Base-by-base conservation (phyloP, 495 filamentous ascomycete species). In the Xylaria intraflava region DNA sequence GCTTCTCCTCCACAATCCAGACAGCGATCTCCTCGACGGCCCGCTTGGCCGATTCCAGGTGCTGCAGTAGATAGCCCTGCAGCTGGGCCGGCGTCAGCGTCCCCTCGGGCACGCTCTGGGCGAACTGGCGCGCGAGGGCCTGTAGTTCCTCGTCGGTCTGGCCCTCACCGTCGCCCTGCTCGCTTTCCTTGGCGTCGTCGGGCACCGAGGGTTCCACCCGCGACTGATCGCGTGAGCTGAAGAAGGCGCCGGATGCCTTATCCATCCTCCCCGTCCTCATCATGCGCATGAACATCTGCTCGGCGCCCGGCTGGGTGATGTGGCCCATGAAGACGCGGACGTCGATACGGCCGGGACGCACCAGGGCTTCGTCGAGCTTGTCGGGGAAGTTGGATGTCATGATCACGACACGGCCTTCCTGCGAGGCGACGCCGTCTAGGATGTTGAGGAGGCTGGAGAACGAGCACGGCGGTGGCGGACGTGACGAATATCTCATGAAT, bases 311-410 rank as follows among this genome's bases (percentile, higher is more conserved):
- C 9, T 50, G 51, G 14, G 42, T 58, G 9, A 71, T 68, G 22
- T 64, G 55, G 14, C 65, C 66, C 51, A 85, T 80, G 10, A 62
- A 58, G 44, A 84, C 70, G 23, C 72, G 73, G 68, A 78, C 71
- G 53, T 85, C 83, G 8, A 85, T 77, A 9, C 83, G 74, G 0
- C 82, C 82, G 12, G 79, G 79, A 4, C 82, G 77, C 23, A 83
- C 71, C 2, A 85, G 71, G 1, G 83, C 82, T 14, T 73, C 62
- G 46, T 85, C 83, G 0, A 85, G 70, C 44, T 72, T 72, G 14
- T 83, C 78, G 0, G 73, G 70, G 47, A 79, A 72, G 53, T 85
- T 85, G 23, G 83, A 80, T 1, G 83, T 85, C 82, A 85, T 85
- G 26, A 85, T 75, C n/a, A 85, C 70, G 20, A 85, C 78, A 6